These are phyloP conservation scores for Cordyceps fumosorosea DNA, from an alignment of 2,329 filamentous ascomycete genomes.

Conservation along the genomic window DNA sequence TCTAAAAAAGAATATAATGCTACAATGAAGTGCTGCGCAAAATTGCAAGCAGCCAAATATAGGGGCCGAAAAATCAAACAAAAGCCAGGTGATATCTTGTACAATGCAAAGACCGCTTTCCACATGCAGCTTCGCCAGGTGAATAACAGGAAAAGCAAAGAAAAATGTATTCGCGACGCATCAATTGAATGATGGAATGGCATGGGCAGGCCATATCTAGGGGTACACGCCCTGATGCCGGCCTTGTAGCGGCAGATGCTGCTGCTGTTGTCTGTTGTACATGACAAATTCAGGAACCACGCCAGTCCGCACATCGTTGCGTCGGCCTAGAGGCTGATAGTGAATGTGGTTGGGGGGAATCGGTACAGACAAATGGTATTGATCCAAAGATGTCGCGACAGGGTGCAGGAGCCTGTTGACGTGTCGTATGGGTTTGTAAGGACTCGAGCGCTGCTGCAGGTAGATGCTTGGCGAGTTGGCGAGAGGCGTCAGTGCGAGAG, in stretches of 20 bases:
- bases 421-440: slow-evolving; percentile 83
- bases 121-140: neutral
- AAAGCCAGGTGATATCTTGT: slow-evolving; percentile 1
- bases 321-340: slow-evolving; percentile 69
- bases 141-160: neutral
- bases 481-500: slow-evolving; percentile 52
- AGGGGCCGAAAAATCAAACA: slow-evolving; percentile 5
- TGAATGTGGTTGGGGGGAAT: slow-evolving; percentile 69
- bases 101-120: neutral
- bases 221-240: slow-evolving; percentile 12
- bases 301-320: slow-evolving; percentile 61
- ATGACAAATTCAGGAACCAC: slow-evolving; percentile 58
- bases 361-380: slow-evolving; percentile 56
- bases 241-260: slow-evolving; percentile 14
- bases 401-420: slow-evolving; percentile 89
- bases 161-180: neutral
- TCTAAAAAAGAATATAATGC: slow-evolving; percentile 9
- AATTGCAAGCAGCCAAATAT: neutral
- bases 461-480: slow-evolving; percentile 84
- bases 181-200: neutral
- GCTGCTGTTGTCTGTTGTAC: slow-evolving; percentile 27
- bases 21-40: neutral
- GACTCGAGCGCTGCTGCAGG: slow-evolving; percentile 80
- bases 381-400: slow-evolving; percentile 70
- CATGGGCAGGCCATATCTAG: slow-evolving; percentile 1